A percentile compares a stretch with the other conserved stretches of the same genome.
Evolutionary conservation across 2,329 filamentous ascomycete species (phyloP).

Genomic region (Aspergillus sergii): DNA sequence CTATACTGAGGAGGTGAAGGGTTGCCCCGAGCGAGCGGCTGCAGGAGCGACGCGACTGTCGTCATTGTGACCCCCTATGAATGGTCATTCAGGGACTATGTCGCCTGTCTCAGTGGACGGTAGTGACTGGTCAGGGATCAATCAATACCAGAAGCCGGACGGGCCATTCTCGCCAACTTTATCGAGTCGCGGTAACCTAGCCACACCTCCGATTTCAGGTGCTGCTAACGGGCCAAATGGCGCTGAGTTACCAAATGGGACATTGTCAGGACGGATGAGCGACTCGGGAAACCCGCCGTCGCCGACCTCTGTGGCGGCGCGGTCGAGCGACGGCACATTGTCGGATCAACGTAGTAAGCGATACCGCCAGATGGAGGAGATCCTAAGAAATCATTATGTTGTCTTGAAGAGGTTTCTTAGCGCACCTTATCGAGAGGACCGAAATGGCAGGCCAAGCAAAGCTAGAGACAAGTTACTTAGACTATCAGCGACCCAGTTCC

Average conservation of each 20-base stretch:
- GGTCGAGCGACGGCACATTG: slow-evolving; percentile 77
- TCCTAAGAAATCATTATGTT: slow-evolving; percentile 78
- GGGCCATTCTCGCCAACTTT: slow-evolving; percentile 50
- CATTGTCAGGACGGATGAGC: slow-evolving; percentile 27
- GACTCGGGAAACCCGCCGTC: slow-evolving; percentile 68
- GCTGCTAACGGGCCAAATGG: slow-evolving; percentile 61
- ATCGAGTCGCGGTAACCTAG: slow-evolving; percentile 55
- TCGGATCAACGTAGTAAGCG: slow-evolving; percentile 65
- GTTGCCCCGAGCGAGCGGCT: slow-evolving; percentile 5
- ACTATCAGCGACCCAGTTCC: slow-evolving; percentile 88
- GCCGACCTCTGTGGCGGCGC: slow-evolving; percentile 75
- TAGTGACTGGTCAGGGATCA: slow-evolving; percentile 77
- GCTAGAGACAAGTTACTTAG: slow-evolving; percentile 92
- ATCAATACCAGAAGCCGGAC: slow-evolving; percentile 61
- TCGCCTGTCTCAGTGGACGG: slow-evolving; percentile 80
- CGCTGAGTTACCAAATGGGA: slow-evolving; percentile 25
- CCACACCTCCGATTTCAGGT: slow-evolving; percentile 71
- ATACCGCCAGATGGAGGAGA: slow-evolving; percentile 63
- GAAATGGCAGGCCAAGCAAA: slow-evolving; percentile 76
- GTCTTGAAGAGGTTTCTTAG: slow-evolving; percentile 77
- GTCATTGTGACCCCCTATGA: slow-evolving; percentile 56
- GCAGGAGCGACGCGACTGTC: slow-evolving; percentile 7
- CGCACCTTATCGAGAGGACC: slow-evolving; percentile 71
- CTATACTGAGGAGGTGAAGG: slow-evolving; percentile 9
- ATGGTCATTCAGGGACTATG: slow-evolving; percentile 72